A percentile compares a stretch with the other conserved stretches of the same genome.
These are phyloP conservation scores for Mycosphaerella sp. DNA, from an alignment of 2,329 filamentous ascomycete species.

Conservation along the genomic window DNA sequence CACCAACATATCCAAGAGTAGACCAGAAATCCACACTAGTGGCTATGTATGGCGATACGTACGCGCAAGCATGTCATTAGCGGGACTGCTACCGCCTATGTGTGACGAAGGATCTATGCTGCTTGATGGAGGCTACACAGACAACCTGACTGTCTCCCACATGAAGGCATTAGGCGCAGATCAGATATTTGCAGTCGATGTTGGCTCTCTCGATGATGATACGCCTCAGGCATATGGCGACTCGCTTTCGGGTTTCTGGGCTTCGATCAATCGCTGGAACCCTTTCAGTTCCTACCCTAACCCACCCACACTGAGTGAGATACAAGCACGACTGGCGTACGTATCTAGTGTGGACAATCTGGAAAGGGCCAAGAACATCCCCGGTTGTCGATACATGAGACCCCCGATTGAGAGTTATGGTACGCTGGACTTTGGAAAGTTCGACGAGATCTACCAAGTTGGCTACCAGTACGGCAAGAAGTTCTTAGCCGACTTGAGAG, in stretches of 20 bases:
- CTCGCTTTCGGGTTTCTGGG: constrained; percentile 91
- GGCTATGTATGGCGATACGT: constrained; percentile 98
- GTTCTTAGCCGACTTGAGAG: constrained; percentile 69
- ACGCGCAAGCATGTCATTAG: constrained; percentile 91
- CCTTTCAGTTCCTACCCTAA: constrained; percentile 85
- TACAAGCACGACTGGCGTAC: constrained; percentile 90
- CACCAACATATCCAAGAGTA: constrained; percentile 93
- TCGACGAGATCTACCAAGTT: constrained; percentile 90
- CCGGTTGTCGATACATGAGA: constrained; percentile 92
- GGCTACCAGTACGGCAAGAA: constrained; percentile 82
- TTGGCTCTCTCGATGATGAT: constrained; percentile 86
- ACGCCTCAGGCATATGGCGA: constrained; percentile 90
- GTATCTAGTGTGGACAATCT: constrained; percentile 91
- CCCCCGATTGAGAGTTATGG: constrained; percentile 91
- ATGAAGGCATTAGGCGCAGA: constrained; percentile 94
- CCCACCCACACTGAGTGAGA: constrained; percentile 89
- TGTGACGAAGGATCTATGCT: constrained; percentile 98
- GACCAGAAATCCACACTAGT: constrained; percentile 86
- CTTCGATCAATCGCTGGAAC: constrained; percentile 93
- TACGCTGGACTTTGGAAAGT: constrained; percentile 93
- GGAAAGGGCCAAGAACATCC: constrained; percentile 83
- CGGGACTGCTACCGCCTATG: constrained; percentile 82
- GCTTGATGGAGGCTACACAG: constrained; percentile 91
- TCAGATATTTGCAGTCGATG: constrained; percentile 91
- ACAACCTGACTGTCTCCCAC: constrained; percentile 93